Evolutionary conservation across 2,329 filamentous ascomycete genomes (phyloP).

Genomic region (Pestalotiopsis sp.): DNA sequence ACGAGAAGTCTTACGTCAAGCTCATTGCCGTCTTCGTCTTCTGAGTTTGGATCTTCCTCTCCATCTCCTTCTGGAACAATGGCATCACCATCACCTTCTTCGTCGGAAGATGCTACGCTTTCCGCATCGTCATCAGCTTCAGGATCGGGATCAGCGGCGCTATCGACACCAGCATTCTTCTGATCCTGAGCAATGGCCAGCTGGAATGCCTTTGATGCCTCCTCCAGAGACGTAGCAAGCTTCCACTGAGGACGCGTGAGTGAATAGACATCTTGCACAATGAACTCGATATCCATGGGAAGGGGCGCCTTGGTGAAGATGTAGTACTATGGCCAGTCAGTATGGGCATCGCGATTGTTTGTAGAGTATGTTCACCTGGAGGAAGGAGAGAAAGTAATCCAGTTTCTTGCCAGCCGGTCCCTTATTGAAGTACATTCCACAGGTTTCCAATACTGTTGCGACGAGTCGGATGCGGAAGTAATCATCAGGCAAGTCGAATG

Average conservation of each 20-base stretch:
- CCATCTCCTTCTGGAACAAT: constrained; percentile 64
- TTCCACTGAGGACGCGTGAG: constrained; percentile 92
- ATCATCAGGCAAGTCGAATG: constrained; percentile 87
- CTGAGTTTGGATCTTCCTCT: constrained; percentile 59
- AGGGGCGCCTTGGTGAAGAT: constrained; percentile 85
- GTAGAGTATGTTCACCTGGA: constrained; percentile 64
- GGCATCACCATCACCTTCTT: constrained; percentile 67
- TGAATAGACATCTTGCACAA: constrained; percentile 89
- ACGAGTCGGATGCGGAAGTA: constrained; percentile 94
- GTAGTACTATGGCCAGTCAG: constrained; percentile 71
- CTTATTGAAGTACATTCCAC: constrained; percentile 93
- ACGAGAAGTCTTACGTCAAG: constrained; percentile 47
- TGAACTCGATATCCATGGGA: constrained; percentile 97
- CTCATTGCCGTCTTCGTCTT: constrained; percentile 57
- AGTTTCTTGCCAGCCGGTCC: constrained; percentile 95
- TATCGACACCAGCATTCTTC: constrained; percentile 75
- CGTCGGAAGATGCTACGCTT: constrained; percentile 74
- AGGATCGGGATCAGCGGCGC: constrained; percentile 52
- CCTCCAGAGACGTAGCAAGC: constrained; percentile 76
- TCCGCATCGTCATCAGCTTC: constrained; percentile 56
- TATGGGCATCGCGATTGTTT: constrained; percentile 9
- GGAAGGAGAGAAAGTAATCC: constrained; percentile 95
- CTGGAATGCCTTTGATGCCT: constrained; percentile 82
- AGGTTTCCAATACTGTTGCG: constrained; percentile 89
- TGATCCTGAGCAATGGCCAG: constrained; percentile 90